Conservation (phyloP, 257 asterid species). For the Nicotiana knightiana region DNA sequence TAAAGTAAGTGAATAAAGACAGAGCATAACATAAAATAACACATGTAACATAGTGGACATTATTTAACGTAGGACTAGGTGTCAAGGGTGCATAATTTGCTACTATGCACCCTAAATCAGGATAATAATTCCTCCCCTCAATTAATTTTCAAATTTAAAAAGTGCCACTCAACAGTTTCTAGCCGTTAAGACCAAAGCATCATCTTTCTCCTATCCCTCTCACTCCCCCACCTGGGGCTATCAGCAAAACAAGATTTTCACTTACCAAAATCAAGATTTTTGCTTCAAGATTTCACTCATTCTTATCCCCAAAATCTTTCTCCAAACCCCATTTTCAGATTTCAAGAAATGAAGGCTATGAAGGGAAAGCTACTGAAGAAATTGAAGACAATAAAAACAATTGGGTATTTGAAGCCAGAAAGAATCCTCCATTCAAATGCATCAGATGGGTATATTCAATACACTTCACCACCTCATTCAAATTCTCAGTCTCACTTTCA, state of each 20-base stretch:
- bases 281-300: not conserved
- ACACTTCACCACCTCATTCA: constrained; percentile 28
- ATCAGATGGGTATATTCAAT: constrained; percentile 39
- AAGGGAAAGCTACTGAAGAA: constrained; percentile 81
- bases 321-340: not conserved
- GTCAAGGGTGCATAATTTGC: not conserved
- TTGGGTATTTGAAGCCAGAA: constrained; percentile 68
- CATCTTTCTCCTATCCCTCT: not conserved
- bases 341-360: constrained; percentile 51
- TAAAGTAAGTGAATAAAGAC: not conserved
- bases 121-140: constrained; percentile 29
- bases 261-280: no score
- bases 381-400: constrained; percentile 65
- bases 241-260: not conserved
- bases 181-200: constrained; percentile 7
- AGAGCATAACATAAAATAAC: not conserved
- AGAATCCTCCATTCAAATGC: constrained; percentile 57
- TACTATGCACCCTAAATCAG: not conserved
- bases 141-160: constrained; percentile 44
- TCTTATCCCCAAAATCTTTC: not conserved
- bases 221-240: not conserved
- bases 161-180: constrained; percentile 5
- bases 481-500: constrained; percentile 23
- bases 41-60: not conserved
- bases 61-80: not conserved